A percentile compares a stretch with the other conserved stretches of the same genome.
Conservation (phyloP, 129 eudicot species). For the Sambucus nigra region DNA sequence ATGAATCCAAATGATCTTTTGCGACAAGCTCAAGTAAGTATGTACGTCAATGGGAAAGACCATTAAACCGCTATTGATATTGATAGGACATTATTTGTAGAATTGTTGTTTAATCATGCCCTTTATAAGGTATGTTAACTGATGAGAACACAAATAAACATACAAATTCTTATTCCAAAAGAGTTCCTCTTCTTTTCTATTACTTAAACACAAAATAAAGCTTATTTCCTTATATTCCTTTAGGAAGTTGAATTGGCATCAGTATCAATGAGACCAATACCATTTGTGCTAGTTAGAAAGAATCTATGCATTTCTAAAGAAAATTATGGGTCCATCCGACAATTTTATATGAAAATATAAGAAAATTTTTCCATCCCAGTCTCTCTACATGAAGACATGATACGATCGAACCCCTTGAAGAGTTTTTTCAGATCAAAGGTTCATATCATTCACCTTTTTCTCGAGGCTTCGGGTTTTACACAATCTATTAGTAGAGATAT, state of each 20-base stretch:
- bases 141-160: neutral
- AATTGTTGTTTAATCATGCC: conserved; percentile 24
- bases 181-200: neutral
- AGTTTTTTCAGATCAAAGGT: conserved; percentile 29
- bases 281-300: conserved; percentile 23
- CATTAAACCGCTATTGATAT: conserved; percentile 24
- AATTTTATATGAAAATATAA: conserved; percentile 23
- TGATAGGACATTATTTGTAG: conserved; percentile 22
- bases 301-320: conserved; percentile 22
- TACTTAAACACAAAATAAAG: neutral
- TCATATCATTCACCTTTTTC: conserved; percentile 35
- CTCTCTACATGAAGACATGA: conserved; percentile 28
- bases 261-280: conserved; percentile 32
- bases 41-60: conserved; percentile 29
- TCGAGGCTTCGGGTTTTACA: conserved; percentile 32
- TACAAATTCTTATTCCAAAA: neutral
- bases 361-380: conserved; percentile 30
- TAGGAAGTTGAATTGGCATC: conserved; percentile 35
- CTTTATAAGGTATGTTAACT: conserved; percentile 26
- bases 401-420: conserved; percentile 20
- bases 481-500: conserved; percentile 23
- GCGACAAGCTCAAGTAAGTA: conserved; percentile 22
- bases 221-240: neutral
- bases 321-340: conserved; percentile 29
- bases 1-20: conserved; percentile 14